Conservation (phyloP, 2,329 filamentous ascomycete species). For the Hymenoscyphus fraxineus region DNA sequence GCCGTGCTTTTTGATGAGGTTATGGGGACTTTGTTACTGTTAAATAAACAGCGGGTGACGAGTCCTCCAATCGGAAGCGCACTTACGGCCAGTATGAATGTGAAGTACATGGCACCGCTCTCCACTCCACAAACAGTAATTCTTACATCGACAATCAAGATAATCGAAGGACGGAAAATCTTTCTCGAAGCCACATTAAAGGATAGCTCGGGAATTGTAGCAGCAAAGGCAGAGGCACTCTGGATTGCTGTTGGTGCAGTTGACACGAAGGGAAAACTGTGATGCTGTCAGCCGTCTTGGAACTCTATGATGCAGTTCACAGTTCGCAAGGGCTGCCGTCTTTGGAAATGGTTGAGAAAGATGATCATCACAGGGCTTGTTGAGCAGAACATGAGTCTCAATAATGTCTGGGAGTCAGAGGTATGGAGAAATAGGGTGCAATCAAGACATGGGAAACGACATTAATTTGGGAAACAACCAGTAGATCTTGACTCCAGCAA, state of each 20-base stretch:
- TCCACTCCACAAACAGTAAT: not conserved
- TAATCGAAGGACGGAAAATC: not conserved
- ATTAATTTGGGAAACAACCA: not conserved
- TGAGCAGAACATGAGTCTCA: no score
- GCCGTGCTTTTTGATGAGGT: not conserved
- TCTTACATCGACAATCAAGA: not conserved
- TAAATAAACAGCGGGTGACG: not conserved
- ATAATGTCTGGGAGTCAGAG: no score
- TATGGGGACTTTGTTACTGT: not conserved
- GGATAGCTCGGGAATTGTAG: not conserved
- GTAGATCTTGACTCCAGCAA: not conserved
- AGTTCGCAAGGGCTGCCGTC: not conserved
- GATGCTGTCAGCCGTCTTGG: not conserved
- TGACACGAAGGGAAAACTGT: not conserved
- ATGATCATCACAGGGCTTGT: no score
- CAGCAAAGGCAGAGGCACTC: not conserved
- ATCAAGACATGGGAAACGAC: not conserved
- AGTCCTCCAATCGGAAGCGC: not conserved
- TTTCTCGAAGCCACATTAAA: not conserved
- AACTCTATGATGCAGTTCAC: not conserved
- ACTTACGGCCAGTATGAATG: not conserved
- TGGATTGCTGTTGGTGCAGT: not conserved
- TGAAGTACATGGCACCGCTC: not conserved
- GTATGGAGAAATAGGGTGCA: no score
- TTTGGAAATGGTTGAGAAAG: no score